A percentile compares a stretch with the other conserved stretches of the same genome.
Conservation (phyloP, 352 stramenopile genomes). For the Pythium grandisporangium region DNA sequence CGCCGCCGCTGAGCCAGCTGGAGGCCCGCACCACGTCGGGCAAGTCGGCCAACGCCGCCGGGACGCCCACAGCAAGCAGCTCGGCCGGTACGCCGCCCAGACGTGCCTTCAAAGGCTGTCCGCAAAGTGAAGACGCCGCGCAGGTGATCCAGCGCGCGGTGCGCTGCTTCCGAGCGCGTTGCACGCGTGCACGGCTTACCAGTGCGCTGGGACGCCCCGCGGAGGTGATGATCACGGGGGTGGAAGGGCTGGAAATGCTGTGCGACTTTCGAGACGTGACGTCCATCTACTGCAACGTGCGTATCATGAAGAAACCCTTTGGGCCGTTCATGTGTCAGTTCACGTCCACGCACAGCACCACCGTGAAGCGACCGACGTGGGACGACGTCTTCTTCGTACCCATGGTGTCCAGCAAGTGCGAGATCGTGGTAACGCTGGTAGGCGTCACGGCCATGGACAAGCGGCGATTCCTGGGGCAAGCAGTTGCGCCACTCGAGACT, state of each 20-base stretch:
- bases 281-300: constrained; percentile 65
- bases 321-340: constrained; percentile 86
- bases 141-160: constrained; percentile 22
- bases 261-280: constrained; percentile 67
- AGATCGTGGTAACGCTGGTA: constrained; percentile 69
- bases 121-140: constrained; percentile 19
- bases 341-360: constrained; percentile 38
- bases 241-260: constrained; percentile 53
- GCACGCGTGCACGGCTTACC: constrained; percentile 10
- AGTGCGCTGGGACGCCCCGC: constrained; percentile 54
- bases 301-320: constrained; percentile 81
- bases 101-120: too few relatives aligned
- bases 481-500: constrained; percentile 38
- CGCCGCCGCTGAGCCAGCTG: constrained; percentile 28
- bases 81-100: too few relatives aligned
- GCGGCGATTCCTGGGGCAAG: constrained; percentile 60
- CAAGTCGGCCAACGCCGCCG: too few relatives aligned
- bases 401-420: constrained; percentile 74
- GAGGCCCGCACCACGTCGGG: too few relatives aligned
- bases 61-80: too few relatives aligned
- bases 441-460: constrained; percentile 44
- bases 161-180: constrained; percentile 24
- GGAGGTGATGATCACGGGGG: constrained; percentile 36
- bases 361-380: constrained; percentile 51
- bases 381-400: constrained; percentile 66